Evolutionary conservation across 495 filamentous ascomycete species (phyloP), one percentile per base, ranked within the genome.

Genomic region (Aspergillus hancockii): DNA sequence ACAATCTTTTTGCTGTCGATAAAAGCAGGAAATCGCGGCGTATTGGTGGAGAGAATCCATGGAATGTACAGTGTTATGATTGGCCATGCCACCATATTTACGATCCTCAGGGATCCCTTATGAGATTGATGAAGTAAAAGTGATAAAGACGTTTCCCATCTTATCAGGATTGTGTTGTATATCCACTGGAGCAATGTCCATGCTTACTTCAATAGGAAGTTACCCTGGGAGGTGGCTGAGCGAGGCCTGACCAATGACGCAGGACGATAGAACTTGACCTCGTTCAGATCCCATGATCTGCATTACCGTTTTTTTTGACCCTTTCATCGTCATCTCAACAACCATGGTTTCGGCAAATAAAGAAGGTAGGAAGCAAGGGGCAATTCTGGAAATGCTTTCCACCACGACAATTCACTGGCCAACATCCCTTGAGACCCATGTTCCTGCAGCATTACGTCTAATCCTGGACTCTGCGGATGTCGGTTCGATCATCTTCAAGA

Each of bases 361-460:
- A 41, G 12, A 14, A 14, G 3, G 34, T 14, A 36, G 1, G 34
- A 36, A 41, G 38, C 38, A 41, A 41, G 14, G 34, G 38, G 14
- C 38, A 41, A 18, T n/a, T 41, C 14, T 7, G 14, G 14, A 41
- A 41, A 18, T 14, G n/a, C 16, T 41, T 41, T 6, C 38, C 38
- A 41, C 2, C 38, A 41, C 10, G 38, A 14, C 38, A 21, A 23
- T 52, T 52, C 49, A 52, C 28, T 52, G 28, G 28, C 28, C 49
- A 34, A 16, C 32, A 21, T 34, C 25, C 30, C 49, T 18, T 19
- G 14, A 9, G 28, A 52, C 28, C 28, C 49, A 52, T 28, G 49
- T 52, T 52, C 49, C 49, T 52, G 49, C 49, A 52, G 49, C n/a
- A 13, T 52, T 52, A 21, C 34, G 18, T 52, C 28, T 32, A 30